Evolutionary conservation across 768 basidiomycete genomes (phyloP), one percentile per base, ranked within the genome.

Genomic region (Inosperma sp.): DNA sequence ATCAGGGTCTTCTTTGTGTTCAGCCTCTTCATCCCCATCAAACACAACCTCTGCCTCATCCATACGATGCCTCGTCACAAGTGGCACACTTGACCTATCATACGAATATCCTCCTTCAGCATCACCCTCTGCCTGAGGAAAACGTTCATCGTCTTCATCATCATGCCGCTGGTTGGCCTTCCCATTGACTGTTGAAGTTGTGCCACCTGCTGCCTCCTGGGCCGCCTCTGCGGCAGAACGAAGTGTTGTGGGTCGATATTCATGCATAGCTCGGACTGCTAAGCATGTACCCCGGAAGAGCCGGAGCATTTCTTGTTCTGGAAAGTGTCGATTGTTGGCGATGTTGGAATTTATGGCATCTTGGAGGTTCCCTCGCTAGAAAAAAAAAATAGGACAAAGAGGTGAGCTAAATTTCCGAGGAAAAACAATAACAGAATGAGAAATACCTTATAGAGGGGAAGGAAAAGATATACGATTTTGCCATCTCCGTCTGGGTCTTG

Each of bases 271-370:
- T 29, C 86, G 83, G 19, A 99, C 82, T 44, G 93, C 96, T 54
- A 88, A 80, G 68, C 95, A 98, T 8, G 95, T 92, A 7, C 95
- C 95, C 57, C 84, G 88, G 77, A 99, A 98, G 30, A 95, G 76
- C 37, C 80, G 79, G 29, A 97, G 74, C 74, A 98, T 89, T 42
- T 93, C 87, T 57, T 80, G 80, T 68, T 99, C 96, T 1, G 92
- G 79, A 64, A 93, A 91, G 51, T 83, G 84, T 34, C 84, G 81
- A 22, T 84, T 81, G 55, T 91, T 89, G 48, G 92, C 83, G 26
- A 87, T 79, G 62, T 94, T 85, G 33, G 82, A 75, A 61, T 92
- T 92, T 55, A 99, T 97, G 25, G 83, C 83, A 62, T 98, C 93
- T 78, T 98, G 96, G 6, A 99, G 77, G 62, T 97, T 98, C 23